Evolutionary conservation across 345 rosid genomes (phyloP), one percentile per base, ranked within the genome.

Genomic region (Syzygium oleosum): DNA sequence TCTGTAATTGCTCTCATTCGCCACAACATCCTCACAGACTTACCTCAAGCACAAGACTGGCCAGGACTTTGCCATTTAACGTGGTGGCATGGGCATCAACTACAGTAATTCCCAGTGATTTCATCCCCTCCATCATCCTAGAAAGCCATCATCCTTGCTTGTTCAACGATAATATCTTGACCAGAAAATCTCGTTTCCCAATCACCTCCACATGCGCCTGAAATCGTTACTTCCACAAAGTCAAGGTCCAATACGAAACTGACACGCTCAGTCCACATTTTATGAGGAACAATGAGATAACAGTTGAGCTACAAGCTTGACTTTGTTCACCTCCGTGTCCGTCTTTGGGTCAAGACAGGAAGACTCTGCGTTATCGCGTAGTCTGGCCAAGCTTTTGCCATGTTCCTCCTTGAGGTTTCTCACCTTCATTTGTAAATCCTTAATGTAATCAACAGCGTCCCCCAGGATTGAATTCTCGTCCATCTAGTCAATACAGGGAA

Each of bases 391-490:
- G 55, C 61, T 65, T 52, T 83, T 63, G 77, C 68, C 90, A 84
- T 94, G 95, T 91, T 97, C 97, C 68, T 91, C 93, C 87, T 91
- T 88, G 51, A 97, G 94, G 58, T 88, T 89, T 92, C 92, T 92
- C 86, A 88, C 87, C 92, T 94, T 89, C 59, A 85, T 85, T 87
- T 88, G 58, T 90, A 96, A 88, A 91, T 95, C 93, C 27, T 84
- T 85, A 55, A 95, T 94, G 89, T 93, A 97, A 27, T 95, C 95
- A 31, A 92, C 89, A 16, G 98, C 98, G 91, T 97, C 99, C 25
- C 91, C 90, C 19, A 92, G 85, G 63, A 91, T 95, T 85, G 97
- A 88, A 86, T 87, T 87, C 91, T 87, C 94, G 88, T 94, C 94
- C 99, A 98, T 95, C 99, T 88, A 52, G n/a, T 95, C 86, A 59